Base-by-base conservation (phyloP, 768 basidiomycete species). In the Lactarius pseudohatsudake region DNA sequence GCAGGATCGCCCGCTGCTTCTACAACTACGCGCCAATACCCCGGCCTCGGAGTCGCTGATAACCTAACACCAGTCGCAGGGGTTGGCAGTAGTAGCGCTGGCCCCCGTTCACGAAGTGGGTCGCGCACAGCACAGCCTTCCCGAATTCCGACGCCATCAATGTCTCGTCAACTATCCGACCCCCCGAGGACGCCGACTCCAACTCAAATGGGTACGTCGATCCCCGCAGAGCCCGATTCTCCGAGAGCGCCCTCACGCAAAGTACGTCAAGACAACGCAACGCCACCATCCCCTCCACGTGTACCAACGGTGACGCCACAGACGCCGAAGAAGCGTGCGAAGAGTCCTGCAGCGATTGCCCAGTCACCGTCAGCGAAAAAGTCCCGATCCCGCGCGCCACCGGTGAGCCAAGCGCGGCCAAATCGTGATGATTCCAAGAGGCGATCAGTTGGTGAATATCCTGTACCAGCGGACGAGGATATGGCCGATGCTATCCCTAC, bases 401-500 rank as follows among this genome's bases (percentile, higher is more conserved):
- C 76, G 60, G 71, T 74, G 38, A 79, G 73, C 63, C 75, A 75
- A 7, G 71, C 56, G 28, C 61, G 61, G 56, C 4, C 60, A 16
- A 62, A 75, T 2, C 75, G 77, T 22, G 82, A 85, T 15, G 80
- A 81, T 34, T 76, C 77, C 34, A 78, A 81, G 34, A 77, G 89
- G 70, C 76, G 77, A 67, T 89, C 86, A 57, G 76, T 90, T n/a
- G 89, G 88, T 53, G 76, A 82, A 56, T 92, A 92, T 76, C 90
- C 91, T 8, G 79, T 81, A 1, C 84, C 86, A 0, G 81, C 79
- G 30, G 84, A 79, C n/a, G 80, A 81, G 66, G 80, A 84, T 57
- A 78, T 88, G 77, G 82, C 83, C 59, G 80, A 93, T 75, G 92
- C 92, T 28, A 92, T 94, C 73, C 92, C 92, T 7, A 82, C 84